Conservation (phyloP, 2,329 filamentous ascomycete genomes). For the Amylocarpus encephaloides region DNA sequence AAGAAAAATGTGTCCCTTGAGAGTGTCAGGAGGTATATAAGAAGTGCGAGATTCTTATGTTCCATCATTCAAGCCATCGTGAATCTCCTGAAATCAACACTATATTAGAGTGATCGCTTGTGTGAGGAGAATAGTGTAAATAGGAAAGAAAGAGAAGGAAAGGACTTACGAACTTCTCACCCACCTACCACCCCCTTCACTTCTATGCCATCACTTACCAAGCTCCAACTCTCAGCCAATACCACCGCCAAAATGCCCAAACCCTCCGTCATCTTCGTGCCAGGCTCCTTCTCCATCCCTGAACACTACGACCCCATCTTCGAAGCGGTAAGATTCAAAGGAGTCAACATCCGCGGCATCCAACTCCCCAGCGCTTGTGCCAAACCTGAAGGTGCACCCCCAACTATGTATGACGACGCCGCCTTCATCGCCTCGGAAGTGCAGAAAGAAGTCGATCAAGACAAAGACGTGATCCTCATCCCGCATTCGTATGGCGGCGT, state of each 20-base stretch:
- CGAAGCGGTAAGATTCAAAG: constrained; percentile 2
- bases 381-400: constrained; percentile 4
- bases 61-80: too few species aligned
- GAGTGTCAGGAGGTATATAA: too few species aligned
- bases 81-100: too few species aligned
- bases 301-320: constrained; percentile 9
- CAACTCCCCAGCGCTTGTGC: constrained; percentile 9
- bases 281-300: constrained; percentile 14
- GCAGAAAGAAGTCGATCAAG: constrained; percentile 22
- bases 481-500: constrained; percentile 36
- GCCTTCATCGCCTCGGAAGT: constrained; percentile 30
- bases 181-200: too few species aligned
- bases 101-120: too few species aligned
- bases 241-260: neutral
- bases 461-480: constrained; percentile 34
- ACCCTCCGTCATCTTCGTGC: constrained; percentile 12
- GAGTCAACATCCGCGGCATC: constrained; percentile 2
- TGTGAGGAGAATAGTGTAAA: too few species aligned
- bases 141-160: too few species aligned
- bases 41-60: too few species aligned
- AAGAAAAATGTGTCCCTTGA: too few species aligned
- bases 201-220: too few species aligned
- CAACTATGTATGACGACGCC: constrained; percentile 34
- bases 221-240: neutral
- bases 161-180: too few species aligned